phyloP scores from a whole-genome alignment of 2,329 filamentous ascomycete species.

The Penicillium sp. region DNA sequence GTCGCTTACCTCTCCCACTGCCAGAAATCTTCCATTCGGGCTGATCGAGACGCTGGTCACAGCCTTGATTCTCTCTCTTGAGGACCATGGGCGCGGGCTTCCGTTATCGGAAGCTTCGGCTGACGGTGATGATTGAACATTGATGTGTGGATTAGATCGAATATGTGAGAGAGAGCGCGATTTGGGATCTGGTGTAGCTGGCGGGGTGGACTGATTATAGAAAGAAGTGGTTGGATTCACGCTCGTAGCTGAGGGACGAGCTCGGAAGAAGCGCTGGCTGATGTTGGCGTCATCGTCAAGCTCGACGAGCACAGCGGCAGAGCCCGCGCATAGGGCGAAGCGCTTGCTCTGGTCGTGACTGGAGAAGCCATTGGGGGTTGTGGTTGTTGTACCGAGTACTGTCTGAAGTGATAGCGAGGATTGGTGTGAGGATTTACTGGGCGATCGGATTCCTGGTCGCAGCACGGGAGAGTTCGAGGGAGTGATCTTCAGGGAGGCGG shows the following conservation, averaged over 20 bases:
- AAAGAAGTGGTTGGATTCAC: conserved; percentile 56
- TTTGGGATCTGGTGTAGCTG: conserved; percentile 51
- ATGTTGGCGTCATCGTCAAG: conserved; percentile 61
- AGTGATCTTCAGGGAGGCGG: conserved; percentile 58
- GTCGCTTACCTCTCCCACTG: conserved; percentile 64
- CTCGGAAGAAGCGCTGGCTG: conserved; percentile 84
- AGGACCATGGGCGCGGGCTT: conserved; percentile 71
- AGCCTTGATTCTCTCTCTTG: conserved; percentile 87
- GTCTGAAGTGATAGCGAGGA: conserved; percentile 65
- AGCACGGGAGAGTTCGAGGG: conserved; percentile 71
- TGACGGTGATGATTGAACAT: conserved; percentile 44
- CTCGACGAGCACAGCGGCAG: conserved; percentile 83
- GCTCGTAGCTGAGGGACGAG: conserved; percentile 65
- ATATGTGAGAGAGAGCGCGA: conserved; percentile 55
- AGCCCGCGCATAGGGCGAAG: conserved; percentile 89
- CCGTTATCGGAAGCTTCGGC: conserved; percentile 55
- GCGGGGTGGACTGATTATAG: conserved; percentile 53
- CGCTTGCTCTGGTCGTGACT: conserved; percentile 61
- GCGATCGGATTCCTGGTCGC: conserved; percentile 59
- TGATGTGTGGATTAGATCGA: conserved; percentile 45
- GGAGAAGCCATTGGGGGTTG: conserved; percentile 79
- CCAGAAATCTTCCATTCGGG: conserved; percentile 77
- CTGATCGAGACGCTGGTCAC: conserved; percentile 87
- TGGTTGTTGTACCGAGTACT: conserved; percentile 86
- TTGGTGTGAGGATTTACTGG: conserved; percentile 47